Percentiles rank a stretch among this genome's conserved stretches.
Evolutionary conservation across 371 early-diverging fungal species (phyloP).

Genomic region (Mortierella sp.): DNA sequence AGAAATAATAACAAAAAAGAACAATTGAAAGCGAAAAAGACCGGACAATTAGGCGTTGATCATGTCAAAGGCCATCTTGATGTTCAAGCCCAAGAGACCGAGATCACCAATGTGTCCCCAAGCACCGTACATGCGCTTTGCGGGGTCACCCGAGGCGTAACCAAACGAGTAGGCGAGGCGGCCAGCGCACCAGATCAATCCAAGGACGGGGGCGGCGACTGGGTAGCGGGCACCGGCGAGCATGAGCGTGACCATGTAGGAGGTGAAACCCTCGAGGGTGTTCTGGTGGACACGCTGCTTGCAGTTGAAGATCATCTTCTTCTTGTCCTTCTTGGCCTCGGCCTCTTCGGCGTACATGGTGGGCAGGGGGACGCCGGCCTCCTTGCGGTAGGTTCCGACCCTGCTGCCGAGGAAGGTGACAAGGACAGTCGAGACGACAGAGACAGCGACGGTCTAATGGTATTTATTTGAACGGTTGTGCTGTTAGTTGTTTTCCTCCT

Average conservation of each 20-base stretch:
- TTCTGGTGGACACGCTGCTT: conserved; percentile 80
- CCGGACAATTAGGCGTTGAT: conserved; percentile 22
- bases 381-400: conserved; percentile 70
- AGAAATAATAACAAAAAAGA: not conserved
- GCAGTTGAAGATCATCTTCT: conserved; percentile 77
- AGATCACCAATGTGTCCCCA: conserved; percentile 40
- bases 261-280: conserved; percentile 50
- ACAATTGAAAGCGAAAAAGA: not conserved
- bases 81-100: conserved; percentile 27
- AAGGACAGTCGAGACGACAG: conserved; percentile 61
- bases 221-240: conserved; percentile 70
- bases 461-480: not conserved
- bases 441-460: conserved; percentile 34
- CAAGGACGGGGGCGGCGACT: conserved; percentile 63
- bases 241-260: conserved; percentile 56
- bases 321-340: conserved; percentile 71
- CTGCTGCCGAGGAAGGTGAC: conserved; percentile 64
- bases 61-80: conserved; percentile 34
- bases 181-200: conserved; percentile 65
- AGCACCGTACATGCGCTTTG: conserved; percentile 21
- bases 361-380: conserved; percentile 74
- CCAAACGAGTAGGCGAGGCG: conserved; percentile 62
- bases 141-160: conserved; percentile 70
- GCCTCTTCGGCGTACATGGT: conserved; percentile 71
- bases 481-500: not conserved